Base-by-base conservation (phyloP, 2,329 filamentous ascomycete genomes). In the Colletotrichum sp. region DNA sequence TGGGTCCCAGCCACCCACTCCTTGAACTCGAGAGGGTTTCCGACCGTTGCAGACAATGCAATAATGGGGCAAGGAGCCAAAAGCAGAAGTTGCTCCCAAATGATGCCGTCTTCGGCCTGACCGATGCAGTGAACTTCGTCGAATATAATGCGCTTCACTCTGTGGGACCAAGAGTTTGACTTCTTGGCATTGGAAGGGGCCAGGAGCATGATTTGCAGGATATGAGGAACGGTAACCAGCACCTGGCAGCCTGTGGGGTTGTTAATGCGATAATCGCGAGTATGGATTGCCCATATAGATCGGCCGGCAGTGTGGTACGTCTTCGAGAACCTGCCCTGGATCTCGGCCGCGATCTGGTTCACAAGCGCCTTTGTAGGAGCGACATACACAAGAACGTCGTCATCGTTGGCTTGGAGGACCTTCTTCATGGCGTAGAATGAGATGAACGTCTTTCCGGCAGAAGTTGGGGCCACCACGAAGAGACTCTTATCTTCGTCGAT, bases 341-440 rank as follows among this genome's bases (percentile, higher is more conserved):
- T 88, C 83, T 96, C 94, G 1, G 94, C 94, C 2, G 94, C 94
- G 78, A 96, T 96, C 82, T 96, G 94, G 81, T 96, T 96, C 74
- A 96, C 94, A 13, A 96, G 86, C 5, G 95, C 94, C 81, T 96
- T 96, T 0, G 94, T 96, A 0, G 94, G 94, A 1, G 94, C 94
- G 8, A 96, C 93, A 78, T 96, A 96, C 1, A 96, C 93, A 8
- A 96, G 84, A 4, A 96, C 89, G 4, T 91, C 92, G 65, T 95
- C 91, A 75, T 96, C 90, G 77, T 91, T 91, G 6, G 89, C 88
- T 80, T 93, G 88, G 12, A 96, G 86, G 1, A 96, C 87, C 80
- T 94, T 92, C 80, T 94, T 93, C 93, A 96, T 96, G 2, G 94
- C 94, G 79, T 96, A 96, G 82, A 96, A 96, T 1, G 91, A 94